These are phyloP conservation scores for Marasmius sp. DNA, from an alignment of 1,284 basidiomycete species.

Conservation along the genomic window DNA sequence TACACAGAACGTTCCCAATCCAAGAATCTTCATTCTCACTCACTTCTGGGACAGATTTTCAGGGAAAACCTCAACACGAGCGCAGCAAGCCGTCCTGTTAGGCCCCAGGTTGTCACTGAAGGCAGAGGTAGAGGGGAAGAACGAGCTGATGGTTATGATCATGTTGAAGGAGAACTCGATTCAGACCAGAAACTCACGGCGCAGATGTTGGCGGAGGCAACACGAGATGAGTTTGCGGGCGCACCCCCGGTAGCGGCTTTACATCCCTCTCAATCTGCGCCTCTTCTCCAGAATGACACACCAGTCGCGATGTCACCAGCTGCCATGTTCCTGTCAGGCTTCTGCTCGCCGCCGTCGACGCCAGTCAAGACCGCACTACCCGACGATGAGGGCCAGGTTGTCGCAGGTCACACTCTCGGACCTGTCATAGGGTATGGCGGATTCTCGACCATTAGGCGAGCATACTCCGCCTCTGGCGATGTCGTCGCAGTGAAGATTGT, in stretches of 20 bases:
- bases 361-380: slow-evolving; percentile 30
- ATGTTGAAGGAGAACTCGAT: background rate
- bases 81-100: background rate
- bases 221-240: background rate
- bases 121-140: background rate
- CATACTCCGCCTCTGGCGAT: slow-evolving; percentile 64
- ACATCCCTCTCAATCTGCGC: slow-evolving; percentile 3
- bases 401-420: slow-evolving; percentile 79
- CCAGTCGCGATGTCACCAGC: slow-evolving; percentile 57
- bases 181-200: background rate
- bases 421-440: slow-evolving; percentile 80
- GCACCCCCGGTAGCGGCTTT: background rate
- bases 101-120: slow-evolving; percentile 6
- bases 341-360: slow-evolving; percentile 39
- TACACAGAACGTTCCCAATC: slow-evolving; percentile 12
- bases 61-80: background rate
- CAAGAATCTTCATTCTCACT: slow-evolving; percentile 1
- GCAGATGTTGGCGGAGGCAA: background rate
- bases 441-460: slow-evolving; percentile 84
- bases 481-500: slow-evolving; percentile 85
- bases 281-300: slow-evolving; percentile 11
- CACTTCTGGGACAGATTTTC: slow-evolving; percentile 11
- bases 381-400: slow-evolving; percentile 58
- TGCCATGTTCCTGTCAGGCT: slow-evolving; percentile 75
- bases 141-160: background rate